Evolutionary conservation across 768 basidiomycete species (phyloP), one percentile per base, ranked within the genome.

Genomic region (Clitopilus hobsonii): DNA sequence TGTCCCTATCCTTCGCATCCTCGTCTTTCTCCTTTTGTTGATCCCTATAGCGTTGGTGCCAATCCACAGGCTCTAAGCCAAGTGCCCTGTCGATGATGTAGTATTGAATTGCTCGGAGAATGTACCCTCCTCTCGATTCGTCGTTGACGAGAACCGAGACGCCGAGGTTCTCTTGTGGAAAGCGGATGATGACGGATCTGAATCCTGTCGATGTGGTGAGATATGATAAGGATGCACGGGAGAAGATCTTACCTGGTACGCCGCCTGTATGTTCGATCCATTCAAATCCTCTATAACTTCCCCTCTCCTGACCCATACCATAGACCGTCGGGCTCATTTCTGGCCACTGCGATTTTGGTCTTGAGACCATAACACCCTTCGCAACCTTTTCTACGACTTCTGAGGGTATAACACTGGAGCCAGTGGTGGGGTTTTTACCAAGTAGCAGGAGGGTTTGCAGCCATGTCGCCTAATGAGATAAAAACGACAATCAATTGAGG

Each of bases 361-460:
- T 28, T 26, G 26, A 47, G 6, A 67, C 63, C 4, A 60, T 61
- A 32, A 66, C 54, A 14, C 68, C 69, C 32, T 60, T 58, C 2
- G 67, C 60, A 26, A 61, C 63, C 25, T 53, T 61, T 14, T 61
- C 36, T 14, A 68, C 24, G 2, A 67, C 66, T 13, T 61, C 59
- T 0, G 60, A 11, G 8, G 69, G 67, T 48, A 70, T 65, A 29
- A 70, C 60, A 2, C 58, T 53, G 4, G 24, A 54, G 28, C 61
- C 63, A 3, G 64, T 69, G 11, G 53, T 58, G 5, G 69, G 66
- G 48, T 69, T 58, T 10, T 54, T 47, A 13, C 69, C 70, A 13
- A 61, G 36, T 0, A 58, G 56, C 20, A 67, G 52, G 6, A 67
- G 59, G 16, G 60, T 62, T 51, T 67, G 59, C 2, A 67, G 61